Evolutionary conservation across 116 monocot genomes (phyloP), one percentile per base, ranked within the genome.

Genomic region (Phalaenopsis hybrid): DNA sequence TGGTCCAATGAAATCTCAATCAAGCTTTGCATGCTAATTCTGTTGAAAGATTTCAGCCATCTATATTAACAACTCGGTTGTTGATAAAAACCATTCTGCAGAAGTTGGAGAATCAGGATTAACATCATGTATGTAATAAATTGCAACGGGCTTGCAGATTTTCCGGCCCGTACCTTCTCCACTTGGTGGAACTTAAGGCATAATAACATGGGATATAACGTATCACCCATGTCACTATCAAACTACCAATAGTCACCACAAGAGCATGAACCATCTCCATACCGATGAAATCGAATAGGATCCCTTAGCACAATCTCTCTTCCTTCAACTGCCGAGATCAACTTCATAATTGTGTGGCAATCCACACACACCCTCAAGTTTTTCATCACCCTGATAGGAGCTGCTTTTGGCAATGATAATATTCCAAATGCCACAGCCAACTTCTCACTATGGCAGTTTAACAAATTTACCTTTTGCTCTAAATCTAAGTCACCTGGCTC

Each of bases 321-420:
- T 55, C 70, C 81, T 80, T 87, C 87, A 45, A 77, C 82, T 57
- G 76, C 69, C 21, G 89, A 91, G 52, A 91, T 78, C 69, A 87
- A 67, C 77, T 91, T 91, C 91, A 91, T 91, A 57, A 68, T 75
- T 37, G 80, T 82, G 83, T 91, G 91, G 74, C 91, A 91, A 57
- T 89, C 91, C 69, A 51, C 43, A 49, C 89, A 91, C 25, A 89
- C 79, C 58, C 91, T 87, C 82, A 89, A 78, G 67, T 91, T 91
- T 80, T 91, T 91, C 89, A 91, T 91, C 48, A 91, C 89, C 68
- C 89, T 76, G 34, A 91, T 87, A 2, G 89, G 89, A 79, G 87
- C 91, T 52, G 74, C 72, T 25, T 61, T 33, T 23, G 91, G 89
- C 51, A 91, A 58, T 61, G 18, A 79, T 74, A 91, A 83, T 77